A percentile compares a stretch with the other conserved stretches of the same genome.
Conservation (phyloP, 768 basidiomycete species). For the Thelephora aurantiotincta region DNA sequence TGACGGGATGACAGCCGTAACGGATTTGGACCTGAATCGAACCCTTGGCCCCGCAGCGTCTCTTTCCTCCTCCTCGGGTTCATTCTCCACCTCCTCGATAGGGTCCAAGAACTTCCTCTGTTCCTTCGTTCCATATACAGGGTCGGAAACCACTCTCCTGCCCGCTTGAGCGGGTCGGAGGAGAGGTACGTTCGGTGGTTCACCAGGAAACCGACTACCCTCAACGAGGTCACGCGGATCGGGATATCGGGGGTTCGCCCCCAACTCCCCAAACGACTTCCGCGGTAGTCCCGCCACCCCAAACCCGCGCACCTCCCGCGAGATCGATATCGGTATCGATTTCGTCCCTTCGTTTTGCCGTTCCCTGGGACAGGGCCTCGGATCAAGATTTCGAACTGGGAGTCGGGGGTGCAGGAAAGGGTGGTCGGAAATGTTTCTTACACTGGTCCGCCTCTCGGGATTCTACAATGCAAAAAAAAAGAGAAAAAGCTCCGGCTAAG, state of each 20-base stretch:
- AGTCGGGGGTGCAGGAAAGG: slow-evolving; percentile 17
- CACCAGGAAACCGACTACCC: background rate
- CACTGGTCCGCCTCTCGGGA: slow-evolving; percentile 16
- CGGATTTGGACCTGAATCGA: background rate
- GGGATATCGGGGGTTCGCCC: too few relatives aligned
- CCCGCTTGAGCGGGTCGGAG: background rate
- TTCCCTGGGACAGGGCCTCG: background rate
- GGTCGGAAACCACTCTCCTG: background rate
- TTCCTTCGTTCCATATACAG: background rate
- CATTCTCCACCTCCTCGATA: too few relatives aligned
- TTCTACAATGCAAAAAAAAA: slow-evolving; percentile 10
- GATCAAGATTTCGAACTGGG: slow-evolving; percentile 6
- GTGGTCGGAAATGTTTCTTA: slow-evolving; percentile 16
- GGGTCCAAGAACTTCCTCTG: background rate
- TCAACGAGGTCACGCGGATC: background rate
- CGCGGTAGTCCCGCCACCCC: too few relatives aligned
- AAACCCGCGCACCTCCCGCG: too few relatives aligned
- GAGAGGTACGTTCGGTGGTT: too few relatives aligned
- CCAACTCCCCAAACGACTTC: too few relatives aligned
- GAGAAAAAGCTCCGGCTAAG: slow-evolving; percentile 3
- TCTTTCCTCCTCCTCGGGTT: too few relatives aligned
- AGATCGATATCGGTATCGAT: too few relatives aligned
- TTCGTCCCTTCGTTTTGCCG: too few relatives aligned
- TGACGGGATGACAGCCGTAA: background rate
- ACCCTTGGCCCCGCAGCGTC: background rate